Evolutionary conservation across 805 yeast genomes (phyloP).

Genomic region (Candida yuanshanica): DNA sequence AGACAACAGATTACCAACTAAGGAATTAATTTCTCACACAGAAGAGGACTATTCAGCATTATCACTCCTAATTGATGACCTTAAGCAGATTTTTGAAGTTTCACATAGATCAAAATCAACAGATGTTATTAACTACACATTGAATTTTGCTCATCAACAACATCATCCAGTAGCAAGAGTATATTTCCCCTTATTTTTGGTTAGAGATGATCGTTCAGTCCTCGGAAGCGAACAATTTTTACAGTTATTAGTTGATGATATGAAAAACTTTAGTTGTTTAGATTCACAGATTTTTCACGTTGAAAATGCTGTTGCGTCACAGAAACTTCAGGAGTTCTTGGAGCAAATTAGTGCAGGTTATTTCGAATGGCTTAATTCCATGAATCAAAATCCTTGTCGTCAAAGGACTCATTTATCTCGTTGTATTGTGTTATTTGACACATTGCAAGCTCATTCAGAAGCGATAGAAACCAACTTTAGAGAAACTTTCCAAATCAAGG

Average conservation of each 20-base stretch:
- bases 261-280: slow-evolving; percentile 39
- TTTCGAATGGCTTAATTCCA: slow-evolving; percentile 37
- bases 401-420: slow-evolving; percentile 71
- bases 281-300: slow-evolving; percentile 27
- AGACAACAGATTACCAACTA: slow-evolving; percentile 44
- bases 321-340: slow-evolving; percentile 27
- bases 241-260: slow-evolving; percentile 34
- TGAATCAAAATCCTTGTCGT: slow-evolving; percentile 68
- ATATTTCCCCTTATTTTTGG: slow-evolving; percentile 51
- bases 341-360: slow-evolving; percentile 43
- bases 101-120: slow-evolving; percentile 24
- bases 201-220: slow-evolving; percentile 57
- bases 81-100: slow-evolving; percentile 30
- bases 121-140: slow-evolving; percentile 29
- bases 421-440: slow-evolving; percentile 60
- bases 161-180: slow-evolving; percentile 53
- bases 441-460: slow-evolving; percentile 73
- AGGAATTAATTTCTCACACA: slow-evolving; percentile 26
- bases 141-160: slow-evolving; percentile 27
- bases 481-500: slow-evolving; percentile 29
- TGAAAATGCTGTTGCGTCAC: slow-evolving; percentile 18
- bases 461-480: slow-evolving; percentile 46
- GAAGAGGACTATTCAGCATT: slow-evolving; percentile 25
- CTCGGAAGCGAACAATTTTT: slow-evolving; percentile 42
- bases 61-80: slow-evolving; percentile 31